Conservation (phyloP, 2,329 filamentous ascomycete genomes). For the Ceratocystis diversiconidia region DNA sequence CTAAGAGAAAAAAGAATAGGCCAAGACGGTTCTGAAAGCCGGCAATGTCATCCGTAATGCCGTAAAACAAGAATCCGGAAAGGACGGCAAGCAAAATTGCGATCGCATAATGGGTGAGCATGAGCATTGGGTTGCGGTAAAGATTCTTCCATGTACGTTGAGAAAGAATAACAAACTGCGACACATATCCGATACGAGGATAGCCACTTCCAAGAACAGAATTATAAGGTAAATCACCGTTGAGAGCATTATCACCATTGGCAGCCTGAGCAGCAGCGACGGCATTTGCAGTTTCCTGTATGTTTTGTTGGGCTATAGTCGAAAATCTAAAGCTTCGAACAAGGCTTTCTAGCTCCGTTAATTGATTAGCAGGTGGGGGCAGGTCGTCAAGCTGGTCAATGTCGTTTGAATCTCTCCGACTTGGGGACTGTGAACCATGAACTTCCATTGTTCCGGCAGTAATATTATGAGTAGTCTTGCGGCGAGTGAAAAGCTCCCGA, state of each 20-base stretch:
- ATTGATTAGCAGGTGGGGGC: slow-evolving; percentile 43
- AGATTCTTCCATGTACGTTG: slow-evolving; percentile 91
- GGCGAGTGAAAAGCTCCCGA: slow-evolving; percentile 75
- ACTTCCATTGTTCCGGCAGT: slow-evolving; percentile 39
- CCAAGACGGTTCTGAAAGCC: slow-evolving; percentile 96
- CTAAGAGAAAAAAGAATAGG: slow-evolving; percentile 92
- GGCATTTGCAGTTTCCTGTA: slow-evolving; percentile 63
- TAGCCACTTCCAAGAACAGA: slow-evolving; percentile 64
- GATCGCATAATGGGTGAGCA: slow-evolving; percentile 97
- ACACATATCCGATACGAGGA: slow-evolving; percentile 59
- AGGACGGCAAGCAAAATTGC: slow-evolving; percentile 89
- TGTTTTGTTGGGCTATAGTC: slow-evolving; percentile 57
- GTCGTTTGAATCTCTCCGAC: not conserved
- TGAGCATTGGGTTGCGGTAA: slow-evolving; percentile 92
- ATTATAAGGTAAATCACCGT: slow-evolving; percentile 28
- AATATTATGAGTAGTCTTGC: slow-evolving; percentile 37
- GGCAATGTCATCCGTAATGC: slow-evolving; percentile 85
- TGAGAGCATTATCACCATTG: slow-evolving; percentile 43
- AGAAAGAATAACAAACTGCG: slow-evolving; percentile 82
- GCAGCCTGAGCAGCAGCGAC: slow-evolving; percentile 49
- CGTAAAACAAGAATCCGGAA: slow-evolving; percentile 91
- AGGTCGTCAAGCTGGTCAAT: slow-evolving; percentile 54
- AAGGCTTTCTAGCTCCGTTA: slow-evolving; percentile 70
- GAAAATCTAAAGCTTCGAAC: slow-evolving; percentile 64
- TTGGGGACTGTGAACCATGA: not conserved